A percentile compares a stretch with the other conserved stretches of the same genome.
phyloP scores from a whole-genome alignment of 768 basidiomycete genomes.

The Sarcomyxa edulis region DNA sequence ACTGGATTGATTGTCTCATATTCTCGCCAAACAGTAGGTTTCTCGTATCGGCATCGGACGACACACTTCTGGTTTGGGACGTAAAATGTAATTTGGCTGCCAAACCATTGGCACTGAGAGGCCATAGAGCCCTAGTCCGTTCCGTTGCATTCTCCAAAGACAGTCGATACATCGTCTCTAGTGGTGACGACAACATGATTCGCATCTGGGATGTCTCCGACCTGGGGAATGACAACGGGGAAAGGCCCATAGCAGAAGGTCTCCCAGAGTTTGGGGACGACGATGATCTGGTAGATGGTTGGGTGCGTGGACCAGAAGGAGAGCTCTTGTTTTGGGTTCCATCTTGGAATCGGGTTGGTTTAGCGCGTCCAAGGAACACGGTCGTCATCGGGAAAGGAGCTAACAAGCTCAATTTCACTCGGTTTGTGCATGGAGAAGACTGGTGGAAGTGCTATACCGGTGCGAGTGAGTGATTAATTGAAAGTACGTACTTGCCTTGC shows the following conservation, averaged over 20 bases:
- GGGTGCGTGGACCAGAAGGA: neutral
- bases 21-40: slow-evolving; percentile 13
- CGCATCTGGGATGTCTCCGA: slow-evolving; percentile 20
- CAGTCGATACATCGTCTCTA: neutral
- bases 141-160: slow-evolving; percentile 2
- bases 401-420: too few relatives aligned
- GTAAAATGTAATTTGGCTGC: slow-evolving; percentile 6
- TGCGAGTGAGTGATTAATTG: too few relatives aligned
- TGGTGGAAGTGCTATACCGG: too few relatives aligned
- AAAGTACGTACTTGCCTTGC: too few relatives aligned
- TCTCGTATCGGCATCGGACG: slow-evolving; percentile 12
- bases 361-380: slow-evolving; percentile 4
- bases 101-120: slow-evolving; percentile 1
- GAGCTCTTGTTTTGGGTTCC: slow-evolving; percentile 8
- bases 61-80: slow-evolving; percentile 2
- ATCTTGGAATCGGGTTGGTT: slow-evolving; percentile 2
- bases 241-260: neutral
- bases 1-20: slow-evolving; percentile 10
- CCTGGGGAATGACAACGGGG: slow-evolving; percentile 1
- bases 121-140: neutral
- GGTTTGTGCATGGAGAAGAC: too few relatives aligned
- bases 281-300: neutral
- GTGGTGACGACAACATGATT: slow-evolving; percentile 40
- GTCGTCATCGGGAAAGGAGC: too few relatives aligned
- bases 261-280: neutral